These are phyloP conservation scores for Piper longum DNA, from an alignment of 164 flowering plant species.

Conservation along the genomic window DNA sequence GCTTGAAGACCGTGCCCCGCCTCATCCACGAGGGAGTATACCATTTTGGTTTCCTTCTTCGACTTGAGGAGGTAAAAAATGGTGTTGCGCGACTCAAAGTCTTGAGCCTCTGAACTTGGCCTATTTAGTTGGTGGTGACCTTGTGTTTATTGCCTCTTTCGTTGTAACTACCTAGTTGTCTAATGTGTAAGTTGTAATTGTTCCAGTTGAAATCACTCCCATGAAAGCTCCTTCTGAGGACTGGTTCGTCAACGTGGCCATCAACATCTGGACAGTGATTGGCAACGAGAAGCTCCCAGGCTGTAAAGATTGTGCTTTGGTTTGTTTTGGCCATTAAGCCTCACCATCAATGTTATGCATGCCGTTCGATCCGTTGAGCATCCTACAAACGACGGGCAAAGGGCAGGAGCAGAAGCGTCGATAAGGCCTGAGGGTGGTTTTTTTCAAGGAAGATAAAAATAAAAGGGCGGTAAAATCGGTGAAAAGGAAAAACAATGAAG, in stretches of 20 bases:
- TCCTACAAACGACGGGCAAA: too few relatives aligned
- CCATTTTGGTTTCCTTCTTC: constrained; percentile 4
- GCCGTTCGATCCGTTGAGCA: too few relatives aligned
- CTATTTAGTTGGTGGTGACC: background rate
- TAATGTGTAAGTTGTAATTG: background rate
- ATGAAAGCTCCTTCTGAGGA: constrained; percentile 32
- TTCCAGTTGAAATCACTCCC: background rate
- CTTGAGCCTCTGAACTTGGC: background rate
- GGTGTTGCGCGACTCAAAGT: background rate
- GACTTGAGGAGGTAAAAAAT: background rate
- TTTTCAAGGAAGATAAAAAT: too few relatives aligned
- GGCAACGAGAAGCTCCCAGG: constrained; percentile 81
- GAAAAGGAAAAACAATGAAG: too few relatives aligned
- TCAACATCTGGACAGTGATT: constrained; percentile 76
- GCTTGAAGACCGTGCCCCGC: too few relatives aligned
- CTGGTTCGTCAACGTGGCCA: constrained; percentile 91
- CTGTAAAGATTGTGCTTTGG: constrained; percentile 86
- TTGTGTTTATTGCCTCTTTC: background rate
- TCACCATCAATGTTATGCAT: constrained; percentile 11
- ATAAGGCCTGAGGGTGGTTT: too few relatives aligned
- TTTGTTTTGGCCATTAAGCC: constrained; percentile 55
- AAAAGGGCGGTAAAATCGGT: too few relatives aligned
- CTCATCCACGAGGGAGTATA: too few relatives aligned
- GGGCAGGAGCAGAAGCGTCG: too few relatives aligned
- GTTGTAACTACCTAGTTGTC: background rate